These are phyloP conservation scores for Eragrostis curvula DNA, from an alignment of 176 grass and related monocot genomes.

Conservation along the genomic window DNA sequence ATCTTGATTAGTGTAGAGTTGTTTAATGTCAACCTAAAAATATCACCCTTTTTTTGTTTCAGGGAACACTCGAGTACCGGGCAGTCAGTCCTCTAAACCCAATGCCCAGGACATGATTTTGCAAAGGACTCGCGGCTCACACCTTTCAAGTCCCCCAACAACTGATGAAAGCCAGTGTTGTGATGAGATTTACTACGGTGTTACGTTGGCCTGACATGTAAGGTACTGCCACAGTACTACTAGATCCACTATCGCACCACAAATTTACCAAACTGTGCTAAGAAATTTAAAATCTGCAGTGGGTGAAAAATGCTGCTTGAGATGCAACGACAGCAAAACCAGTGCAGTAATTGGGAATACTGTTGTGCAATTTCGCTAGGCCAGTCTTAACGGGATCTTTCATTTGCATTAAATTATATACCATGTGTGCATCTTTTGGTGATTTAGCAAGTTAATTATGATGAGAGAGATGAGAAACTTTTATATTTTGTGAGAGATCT, in stretches of 20 bases:
- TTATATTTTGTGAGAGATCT: too few relatives aligned
- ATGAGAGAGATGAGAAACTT: too few relatives aligned
- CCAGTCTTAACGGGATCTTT: too few relatives aligned
- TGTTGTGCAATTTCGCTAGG: background rate
- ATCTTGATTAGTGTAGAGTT: slow-evolving; percentile 54
- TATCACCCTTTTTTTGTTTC: slow-evolving; percentile 26
- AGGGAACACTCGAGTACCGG: slow-evolving; percentile 48
- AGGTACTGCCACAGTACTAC: background rate
- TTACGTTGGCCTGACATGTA: slow-evolving; percentile 1
- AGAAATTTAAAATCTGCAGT: background rate
- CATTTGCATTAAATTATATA: too few relatives aligned
- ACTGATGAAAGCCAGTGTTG: slow-evolving; percentile 21
- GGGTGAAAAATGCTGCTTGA: background rate
- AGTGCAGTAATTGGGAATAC: background rate
- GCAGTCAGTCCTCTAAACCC: slow-evolving; percentile 43
- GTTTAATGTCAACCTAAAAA: slow-evolving; percentile 53
- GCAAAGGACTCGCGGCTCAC: slow-evolving; percentile 13
- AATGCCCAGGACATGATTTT: slow-evolving; percentile 37
- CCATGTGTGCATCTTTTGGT: too few relatives aligned
- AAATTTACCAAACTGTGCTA: background rate
- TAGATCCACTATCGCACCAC: slow-evolving; percentile 20
- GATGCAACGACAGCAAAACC: background rate
- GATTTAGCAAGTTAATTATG: too few relatives aligned
- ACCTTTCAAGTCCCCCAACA: background rate
- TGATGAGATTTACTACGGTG: background rate